Evolutionary conservation across 2,329 filamentous ascomycete genomes (phyloP).

Genomic region (Sporothrix dimorphospora): DNA sequence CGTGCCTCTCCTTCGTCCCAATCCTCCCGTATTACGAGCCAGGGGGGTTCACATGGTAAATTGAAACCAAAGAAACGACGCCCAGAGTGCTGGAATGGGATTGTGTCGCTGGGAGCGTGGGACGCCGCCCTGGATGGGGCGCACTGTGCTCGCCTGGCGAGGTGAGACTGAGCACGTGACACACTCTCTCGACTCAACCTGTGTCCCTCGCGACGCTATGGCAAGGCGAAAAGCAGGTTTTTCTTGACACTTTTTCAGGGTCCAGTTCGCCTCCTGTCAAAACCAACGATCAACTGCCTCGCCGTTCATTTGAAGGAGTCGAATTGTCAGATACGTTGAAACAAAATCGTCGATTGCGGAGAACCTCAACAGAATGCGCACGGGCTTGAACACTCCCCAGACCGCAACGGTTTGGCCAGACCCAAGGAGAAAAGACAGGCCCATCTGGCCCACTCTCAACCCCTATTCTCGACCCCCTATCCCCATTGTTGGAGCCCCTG

Average conservation of each 20-base stretch:
- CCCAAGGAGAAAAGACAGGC: not conserved
- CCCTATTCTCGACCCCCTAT: conserved; percentile 10
- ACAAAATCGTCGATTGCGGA: not conserved
- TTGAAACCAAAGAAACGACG: not conserved
- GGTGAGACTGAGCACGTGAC: not conserved
- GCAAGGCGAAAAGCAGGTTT: not conserved
- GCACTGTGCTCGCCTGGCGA: not conserved
- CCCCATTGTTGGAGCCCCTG: conserved; percentile 1
- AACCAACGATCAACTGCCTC: not conserved
- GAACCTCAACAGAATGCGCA: conserved; percentile 2
- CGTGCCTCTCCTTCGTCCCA: not conserved
- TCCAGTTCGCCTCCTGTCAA: not conserved
- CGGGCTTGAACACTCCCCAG: not conserved
- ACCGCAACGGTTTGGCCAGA: not conserved
- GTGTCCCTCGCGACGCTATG: no score
- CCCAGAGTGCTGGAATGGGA: not conserved
- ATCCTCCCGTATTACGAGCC: not conserved
- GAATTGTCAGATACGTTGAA: not conserved
- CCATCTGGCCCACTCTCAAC: not conserved
- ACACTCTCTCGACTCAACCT: no score
- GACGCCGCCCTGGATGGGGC: no score
- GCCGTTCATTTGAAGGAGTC: not conserved
- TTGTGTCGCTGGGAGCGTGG: no score
- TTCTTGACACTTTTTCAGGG: not conserved
- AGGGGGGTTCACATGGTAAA: not conserved